Conservation (phyloP, 352 stramenopile genomes). For the Pythium pyrilobum region DNA sequence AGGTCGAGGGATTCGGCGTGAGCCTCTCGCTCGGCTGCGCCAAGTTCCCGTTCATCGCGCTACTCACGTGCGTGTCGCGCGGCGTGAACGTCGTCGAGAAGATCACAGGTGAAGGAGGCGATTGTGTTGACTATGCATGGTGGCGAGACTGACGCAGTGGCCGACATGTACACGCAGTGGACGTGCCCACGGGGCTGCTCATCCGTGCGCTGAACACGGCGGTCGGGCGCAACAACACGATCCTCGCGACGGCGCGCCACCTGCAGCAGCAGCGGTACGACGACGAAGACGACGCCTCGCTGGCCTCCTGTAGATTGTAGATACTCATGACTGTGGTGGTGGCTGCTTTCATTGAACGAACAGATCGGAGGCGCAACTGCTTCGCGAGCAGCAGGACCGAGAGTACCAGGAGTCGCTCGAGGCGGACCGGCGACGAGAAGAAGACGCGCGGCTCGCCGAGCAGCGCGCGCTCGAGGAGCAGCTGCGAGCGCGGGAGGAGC, state of each 20-base stretch:
- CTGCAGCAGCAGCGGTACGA: constrained; percentile 55
- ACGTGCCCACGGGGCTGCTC: constrained; percentile 48
- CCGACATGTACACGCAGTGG: constrained; percentile 26
- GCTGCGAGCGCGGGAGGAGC: constrained; percentile 16
- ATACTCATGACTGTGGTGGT: background rate
- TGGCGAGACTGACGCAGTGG: background rate
- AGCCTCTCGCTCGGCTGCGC: constrained; percentile 80
- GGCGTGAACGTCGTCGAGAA: constrained; percentile 83
- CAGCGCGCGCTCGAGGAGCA: constrained; percentile 26
- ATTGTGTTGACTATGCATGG: too few species aligned
- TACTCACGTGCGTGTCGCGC: constrained; percentile 74
- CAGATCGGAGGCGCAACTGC: constrained; percentile 74
- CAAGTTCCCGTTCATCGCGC: constrained; percentile 72
- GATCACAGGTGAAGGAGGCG: constrained; percentile 82
- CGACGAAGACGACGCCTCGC: too few species aligned
- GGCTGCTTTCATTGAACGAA: background rate
- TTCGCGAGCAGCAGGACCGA: constrained; percentile 91
- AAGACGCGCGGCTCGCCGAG: constrained; percentile 41
- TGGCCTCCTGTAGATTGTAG: too few species aligned
- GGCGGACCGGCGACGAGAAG: constrained; percentile 82
- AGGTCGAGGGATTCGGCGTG: constrained; percentile 73
- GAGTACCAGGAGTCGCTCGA: constrained; percentile 92
- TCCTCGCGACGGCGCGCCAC: constrained; percentile 61
- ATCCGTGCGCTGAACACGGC: constrained; percentile 54
- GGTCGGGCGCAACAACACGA: constrained; percentile 70